Percentiles rank a stretch among this genome's conserved stretches.
Evolutionary conservation across 2,329 filamentous ascomycete genomes (phyloP).

Genomic region (Botrytis medusae): DNA sequence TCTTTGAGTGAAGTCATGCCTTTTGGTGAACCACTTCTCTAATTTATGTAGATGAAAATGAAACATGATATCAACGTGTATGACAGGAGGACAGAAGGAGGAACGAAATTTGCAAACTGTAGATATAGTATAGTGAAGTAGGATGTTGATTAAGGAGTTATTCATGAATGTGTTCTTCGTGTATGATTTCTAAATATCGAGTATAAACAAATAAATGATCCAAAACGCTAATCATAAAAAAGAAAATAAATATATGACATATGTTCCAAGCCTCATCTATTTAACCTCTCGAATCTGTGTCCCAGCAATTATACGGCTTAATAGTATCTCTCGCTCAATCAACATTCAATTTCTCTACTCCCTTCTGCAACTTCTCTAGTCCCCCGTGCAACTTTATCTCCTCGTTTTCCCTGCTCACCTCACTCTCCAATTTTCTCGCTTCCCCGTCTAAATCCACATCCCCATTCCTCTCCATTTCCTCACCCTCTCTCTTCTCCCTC

Average conservation of each 20-base stretch:
- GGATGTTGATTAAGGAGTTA: neutral
- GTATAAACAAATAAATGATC: neutral
- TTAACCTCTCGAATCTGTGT: neutral
- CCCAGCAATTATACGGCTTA: neutral
- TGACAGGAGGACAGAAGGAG: neutral
- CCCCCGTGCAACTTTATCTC: constrained; percentile 11
- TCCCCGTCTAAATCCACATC: constrained; percentile 37
- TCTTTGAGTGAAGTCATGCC: neutral
- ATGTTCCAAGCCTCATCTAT: neutral
- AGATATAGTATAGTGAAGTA: neutral
- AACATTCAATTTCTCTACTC: constrained; percentile 21
- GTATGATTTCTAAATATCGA: neutral
- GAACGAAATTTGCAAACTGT: neutral
- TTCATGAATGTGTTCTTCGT: neutral
- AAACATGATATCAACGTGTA: neutral
- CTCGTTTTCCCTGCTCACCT: constrained; percentile 23
- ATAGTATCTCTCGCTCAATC: neutral
- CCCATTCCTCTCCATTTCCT: constrained; percentile 27
- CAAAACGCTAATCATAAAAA: neutral
- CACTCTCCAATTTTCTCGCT: constrained; percentile 37
- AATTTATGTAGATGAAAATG: neutral
- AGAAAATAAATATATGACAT: neutral
- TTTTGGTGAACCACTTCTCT: neutral
- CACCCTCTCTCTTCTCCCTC: constrained; percentile 43
- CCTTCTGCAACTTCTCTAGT: constrained; percentile 14